Base-by-base conservation (phyloP, 2,329 filamentous ascomycete genomes). In the Talaromyces verruculosus region DNA sequence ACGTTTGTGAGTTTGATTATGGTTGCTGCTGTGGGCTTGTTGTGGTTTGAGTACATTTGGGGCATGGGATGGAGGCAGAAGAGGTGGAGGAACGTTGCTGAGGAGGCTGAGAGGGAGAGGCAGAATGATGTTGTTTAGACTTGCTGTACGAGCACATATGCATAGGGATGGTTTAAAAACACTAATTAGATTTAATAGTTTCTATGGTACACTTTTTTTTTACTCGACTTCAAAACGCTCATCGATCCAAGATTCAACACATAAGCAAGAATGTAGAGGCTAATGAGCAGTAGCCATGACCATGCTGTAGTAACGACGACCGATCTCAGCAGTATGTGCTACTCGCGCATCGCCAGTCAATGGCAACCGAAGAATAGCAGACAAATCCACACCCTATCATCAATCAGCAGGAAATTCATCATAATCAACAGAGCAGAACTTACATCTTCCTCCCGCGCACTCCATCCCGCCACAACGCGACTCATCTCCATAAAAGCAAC, bases 401-500 rank as follows among this genome's bases (percentile, higher is more conserved):
- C 37, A 17, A 22, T 37, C n/a, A 62, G 55, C 69, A 61, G 71
- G 69, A 28, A 47, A 51, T 19, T 37, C 15, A 51, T 39, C 30
- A 55, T 53, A 37, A 53, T 61, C 6, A 17, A 53, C 25, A 61
- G 1, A 13, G 22, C 33, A 53, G 3, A 62, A 78, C 84, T 75
- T 77, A 89, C 87, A 76, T 85, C 82, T 70, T 85, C 85, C 72
- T 85, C 85, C 65, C 83, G 83, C 63, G 88, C 81, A 67, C 90
- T 85, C 74, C 88, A 85, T 68, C 85, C 85, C 10, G 90, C 91
- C 67, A 94, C 87, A 55, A 88, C 84, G 63, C 87, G 87, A 57
- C 89, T 90, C 85, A 97, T 96, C 73, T 96, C 92, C 69, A 89
- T 88, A 63, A 94, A 84, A 0, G 92, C 92, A 49, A 93, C 91